These are phyloP conservation scores for Aspergillus calidoustus DNA, from an alignment of 2,329 filamentous ascomycete species.

Conservation along the genomic window DNA sequence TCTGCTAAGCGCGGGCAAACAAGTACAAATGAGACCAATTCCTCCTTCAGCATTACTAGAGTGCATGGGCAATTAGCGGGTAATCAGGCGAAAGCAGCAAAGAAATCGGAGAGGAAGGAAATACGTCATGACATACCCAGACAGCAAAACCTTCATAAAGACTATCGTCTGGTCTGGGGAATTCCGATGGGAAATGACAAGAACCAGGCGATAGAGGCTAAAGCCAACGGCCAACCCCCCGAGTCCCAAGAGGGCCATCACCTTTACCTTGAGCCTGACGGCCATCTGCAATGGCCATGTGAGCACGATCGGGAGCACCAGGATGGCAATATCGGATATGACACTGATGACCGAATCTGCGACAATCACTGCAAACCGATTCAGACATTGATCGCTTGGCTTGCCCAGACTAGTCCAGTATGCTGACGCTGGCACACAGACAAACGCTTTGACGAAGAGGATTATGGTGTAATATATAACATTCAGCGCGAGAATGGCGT, in stretches of 20 bases:
- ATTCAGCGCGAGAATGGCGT: too few species aligned
- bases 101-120: too few species aligned
- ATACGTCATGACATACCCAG: background rate
- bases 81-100: too few species aligned
- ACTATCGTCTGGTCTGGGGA: background rate
- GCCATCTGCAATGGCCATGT: slow-evolving; percentile 22
- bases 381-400: slow-evolving; percentile 13
- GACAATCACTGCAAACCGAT: slow-evolving; percentile 19
- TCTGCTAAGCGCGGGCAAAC: too few species aligned
- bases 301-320: slow-evolving; percentile 20
- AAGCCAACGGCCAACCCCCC: slow-evolving; percentile 25
- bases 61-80: too few species aligned
- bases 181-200: background rate
- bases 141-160: background rate
- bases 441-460: background rate
- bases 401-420: slow-evolving; percentile 18
- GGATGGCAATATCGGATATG: slow-evolving; percentile 23
- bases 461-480: too few species aligned
- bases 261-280: slow-evolving; percentile 19
- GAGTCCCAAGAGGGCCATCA: slow-evolving; percentile 19
- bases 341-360: slow-evolving; percentile 25
- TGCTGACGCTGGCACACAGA: slow-evolving; percentile 21
- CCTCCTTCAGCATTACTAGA: too few species aligned
- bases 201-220: slow-evolving; percentile 24
- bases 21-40: too few species aligned